These are phyloP conservation scores for Setomelanomma holmii DNA, from an alignment of 2,329 filamentous ascomycete species.

Conservation along the genomic window DNA sequence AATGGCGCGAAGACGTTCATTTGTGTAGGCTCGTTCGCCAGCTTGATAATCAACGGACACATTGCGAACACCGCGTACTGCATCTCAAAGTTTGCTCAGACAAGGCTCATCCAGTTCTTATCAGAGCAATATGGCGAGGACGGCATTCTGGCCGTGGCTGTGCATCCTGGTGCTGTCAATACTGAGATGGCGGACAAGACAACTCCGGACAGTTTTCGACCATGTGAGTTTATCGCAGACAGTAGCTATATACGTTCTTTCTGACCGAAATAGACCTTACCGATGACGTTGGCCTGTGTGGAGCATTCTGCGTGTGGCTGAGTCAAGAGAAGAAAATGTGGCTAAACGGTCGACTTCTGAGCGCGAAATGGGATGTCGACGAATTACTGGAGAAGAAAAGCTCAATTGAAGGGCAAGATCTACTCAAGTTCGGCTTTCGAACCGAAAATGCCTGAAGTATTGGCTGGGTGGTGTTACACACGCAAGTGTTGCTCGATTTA, in stretches of 20 bases:
- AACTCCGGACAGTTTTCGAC: conserved; percentile 33
- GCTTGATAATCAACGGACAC: conserved; percentile 46
- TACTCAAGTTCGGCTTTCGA: conserved; percentile 39
- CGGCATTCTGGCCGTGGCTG: conserved; percentile 30
- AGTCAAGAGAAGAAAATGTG: conserved; percentile 38
- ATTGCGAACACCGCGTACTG: conserved; percentile 50
- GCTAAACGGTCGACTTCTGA: conserved; percentile 37
- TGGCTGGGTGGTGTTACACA: not conserved
- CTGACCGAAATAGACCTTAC: conserved; percentile 27
- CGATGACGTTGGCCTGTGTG: conserved; percentile 38
- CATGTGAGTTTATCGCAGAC: conserved; percentile 22
- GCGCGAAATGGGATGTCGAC: conserved; percentile 40
- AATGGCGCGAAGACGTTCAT: conserved; percentile 32
- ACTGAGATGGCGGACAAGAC: conserved; percentile 37
- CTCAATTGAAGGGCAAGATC: conserved; percentile 30
- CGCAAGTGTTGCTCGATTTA: too few relatives aligned
- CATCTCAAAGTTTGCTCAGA: conserved; percentile 40
- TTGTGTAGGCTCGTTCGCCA: conserved; percentile 38
- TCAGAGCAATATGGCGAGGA: conserved; percentile 31
- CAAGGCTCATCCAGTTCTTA: conserved; percentile 33
- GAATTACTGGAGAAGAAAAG: conserved; percentile 32
- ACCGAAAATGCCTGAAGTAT: conserved; percentile 3
- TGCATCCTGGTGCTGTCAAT: conserved; percentile 41
- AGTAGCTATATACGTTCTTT: not conserved
- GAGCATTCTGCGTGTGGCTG: conserved; percentile 44